These are phyloP conservation scores for Vaccinium darrowii DNA, from an alignment of 148 eudicot species.

Conservation along the genomic window DNA sequence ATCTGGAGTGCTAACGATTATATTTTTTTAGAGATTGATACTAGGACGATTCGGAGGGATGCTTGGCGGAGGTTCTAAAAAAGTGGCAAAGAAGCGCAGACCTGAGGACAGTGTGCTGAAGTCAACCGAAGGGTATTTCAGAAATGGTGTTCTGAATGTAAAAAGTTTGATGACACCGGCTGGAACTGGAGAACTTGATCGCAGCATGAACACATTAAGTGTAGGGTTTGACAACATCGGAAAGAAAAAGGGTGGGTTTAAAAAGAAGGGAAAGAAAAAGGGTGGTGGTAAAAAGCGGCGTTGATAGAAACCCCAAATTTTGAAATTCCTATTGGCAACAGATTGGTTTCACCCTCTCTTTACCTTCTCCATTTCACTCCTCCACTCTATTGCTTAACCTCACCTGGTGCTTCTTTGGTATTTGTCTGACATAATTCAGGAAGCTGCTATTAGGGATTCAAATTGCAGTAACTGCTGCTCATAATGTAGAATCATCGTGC, in stretches of 20 bases:
- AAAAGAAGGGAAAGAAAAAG: conserved; percentile 67
- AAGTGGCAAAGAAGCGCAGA: conserved; percentile 38
- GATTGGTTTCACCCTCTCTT: not conserved
- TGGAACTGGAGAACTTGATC: conserved; percentile 32
- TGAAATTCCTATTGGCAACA: not conserved
- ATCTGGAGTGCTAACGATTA: conserved; percentile 11
- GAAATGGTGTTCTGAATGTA: conserved; percentile 79
- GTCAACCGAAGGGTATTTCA: conserved; percentile 71
- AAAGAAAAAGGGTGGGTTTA: conserved; percentile 45
- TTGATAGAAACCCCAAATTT: conserved; percentile 13
- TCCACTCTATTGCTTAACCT: not conserved
- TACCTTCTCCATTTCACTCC: not conserved
- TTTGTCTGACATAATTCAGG: not conserved
- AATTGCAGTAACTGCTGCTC: not conserved
- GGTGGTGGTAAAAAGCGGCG: conserved; percentile 59
- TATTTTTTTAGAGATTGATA: conserved; percentile 40
- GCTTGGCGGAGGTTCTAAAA: conserved; percentile 31
- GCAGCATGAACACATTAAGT: conserved; percentile 9
- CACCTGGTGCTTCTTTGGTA: not conserved
- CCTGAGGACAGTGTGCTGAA: conserved; percentile 57
- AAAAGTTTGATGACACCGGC: conserved; percentile 47
- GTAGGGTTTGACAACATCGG: conserved; percentile 28
- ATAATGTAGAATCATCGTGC: not conserved
- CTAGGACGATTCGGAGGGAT: conserved; percentile 52
- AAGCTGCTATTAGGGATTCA: not conserved